Evolutionary conservation across 805 yeast species (phyloP).

Genomic region (Sugiyamaella marilandica): DNA sequence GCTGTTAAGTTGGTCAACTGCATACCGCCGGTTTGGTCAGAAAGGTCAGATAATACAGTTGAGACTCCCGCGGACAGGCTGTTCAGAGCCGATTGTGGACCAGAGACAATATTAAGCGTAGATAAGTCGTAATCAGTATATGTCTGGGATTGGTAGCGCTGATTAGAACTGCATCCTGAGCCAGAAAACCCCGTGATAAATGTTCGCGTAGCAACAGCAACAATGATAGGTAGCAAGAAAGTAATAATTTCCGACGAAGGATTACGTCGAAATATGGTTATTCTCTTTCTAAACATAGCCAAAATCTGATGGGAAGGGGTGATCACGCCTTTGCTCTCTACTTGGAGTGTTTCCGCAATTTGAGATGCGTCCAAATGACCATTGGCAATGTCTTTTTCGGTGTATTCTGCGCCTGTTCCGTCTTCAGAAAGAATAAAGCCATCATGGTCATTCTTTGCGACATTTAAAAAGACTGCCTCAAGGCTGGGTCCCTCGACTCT

Average conservation of each 20-base stretch:
- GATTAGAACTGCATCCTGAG: slow-evolving; percentile 18
- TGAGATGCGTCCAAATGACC: background rate
- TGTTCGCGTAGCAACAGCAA: slow-evolving; percentile 26
- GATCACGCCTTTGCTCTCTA: slow-evolving; percentile 12
- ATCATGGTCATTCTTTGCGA: slow-evolving; percentile 28
- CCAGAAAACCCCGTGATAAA: slow-evolving; percentile 21
- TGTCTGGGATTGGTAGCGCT: slow-evolving; percentile 12
- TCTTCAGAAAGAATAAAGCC: slow-evolving; percentile 6
- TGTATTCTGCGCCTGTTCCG: background rate
- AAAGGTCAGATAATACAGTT: slow-evolving; percentile 13
- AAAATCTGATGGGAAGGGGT: slow-evolving; percentile 24
- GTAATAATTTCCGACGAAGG: slow-evolving; percentile 28
- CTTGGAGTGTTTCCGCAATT: slow-evolving; percentile 11
- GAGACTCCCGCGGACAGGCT: slow-evolving; percentile 8
- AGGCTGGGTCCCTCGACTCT: slow-evolving; percentile 34
- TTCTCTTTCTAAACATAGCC: slow-evolving; percentile 31
- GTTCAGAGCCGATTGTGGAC: slow-evolving; percentile 10
- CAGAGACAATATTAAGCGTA: slow-evolving; percentile 14
- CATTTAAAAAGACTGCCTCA: slow-evolving; percentile 32
- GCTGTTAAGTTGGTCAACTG: slow-evolving; percentile 1
- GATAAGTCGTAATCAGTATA: slow-evolving; percentile 15
- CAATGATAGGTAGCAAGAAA: slow-evolving; percentile 30
- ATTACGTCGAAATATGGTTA: slow-evolving; percentile 27
- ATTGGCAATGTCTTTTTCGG: background rate
- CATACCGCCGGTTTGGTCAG: slow-evolving; percentile 9